Conservation (phyloP, 2,329 filamentous ascomycete species). For the Aspergillus quadricinctus region DNA sequence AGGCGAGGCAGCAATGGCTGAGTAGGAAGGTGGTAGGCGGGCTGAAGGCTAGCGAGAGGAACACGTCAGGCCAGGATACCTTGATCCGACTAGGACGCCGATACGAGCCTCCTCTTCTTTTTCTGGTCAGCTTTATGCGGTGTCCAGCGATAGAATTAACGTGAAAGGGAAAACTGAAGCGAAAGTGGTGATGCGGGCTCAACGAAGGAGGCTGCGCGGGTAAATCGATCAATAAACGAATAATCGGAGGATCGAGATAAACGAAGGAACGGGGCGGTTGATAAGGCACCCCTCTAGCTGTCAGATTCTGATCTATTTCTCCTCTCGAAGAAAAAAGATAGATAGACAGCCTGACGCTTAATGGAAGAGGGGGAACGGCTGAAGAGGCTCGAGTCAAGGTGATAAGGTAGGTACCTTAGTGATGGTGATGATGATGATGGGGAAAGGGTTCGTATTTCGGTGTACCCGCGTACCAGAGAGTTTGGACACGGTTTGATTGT, state of each 20-base stretch:
- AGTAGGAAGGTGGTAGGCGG: conserved; percentile 2
- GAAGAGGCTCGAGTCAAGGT: background rate
- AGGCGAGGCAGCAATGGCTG: background rate
- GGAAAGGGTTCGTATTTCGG: background rate
- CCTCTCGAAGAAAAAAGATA: background rate
- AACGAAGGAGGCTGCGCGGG: conserved; percentile 14
- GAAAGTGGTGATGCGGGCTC: background rate
- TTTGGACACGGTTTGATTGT: background rate
- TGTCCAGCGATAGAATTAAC: background rate
- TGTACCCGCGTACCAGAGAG: background rate
- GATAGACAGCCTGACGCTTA: background rate
- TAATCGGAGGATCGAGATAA: conserved; percentile 11
- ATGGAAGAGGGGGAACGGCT: background rate
- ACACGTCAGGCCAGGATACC: conserved; percentile 2
- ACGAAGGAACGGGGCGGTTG: conserved; percentile 7
- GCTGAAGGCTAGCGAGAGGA: conserved; percentile 5
- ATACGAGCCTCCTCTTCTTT: background rate
- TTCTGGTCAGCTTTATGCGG: background rate
- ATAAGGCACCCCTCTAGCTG: background rate
- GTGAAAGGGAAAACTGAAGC: background rate
- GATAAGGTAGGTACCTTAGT: background rate
- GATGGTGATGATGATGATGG: background rate
- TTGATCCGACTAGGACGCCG: background rate
- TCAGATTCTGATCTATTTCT: background rate
- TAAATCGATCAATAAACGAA: conserved; percentile 17